Conservation (phyloP, 2,329 filamentous ascomycete genomes). For the Diaporthe destruens region DNA sequence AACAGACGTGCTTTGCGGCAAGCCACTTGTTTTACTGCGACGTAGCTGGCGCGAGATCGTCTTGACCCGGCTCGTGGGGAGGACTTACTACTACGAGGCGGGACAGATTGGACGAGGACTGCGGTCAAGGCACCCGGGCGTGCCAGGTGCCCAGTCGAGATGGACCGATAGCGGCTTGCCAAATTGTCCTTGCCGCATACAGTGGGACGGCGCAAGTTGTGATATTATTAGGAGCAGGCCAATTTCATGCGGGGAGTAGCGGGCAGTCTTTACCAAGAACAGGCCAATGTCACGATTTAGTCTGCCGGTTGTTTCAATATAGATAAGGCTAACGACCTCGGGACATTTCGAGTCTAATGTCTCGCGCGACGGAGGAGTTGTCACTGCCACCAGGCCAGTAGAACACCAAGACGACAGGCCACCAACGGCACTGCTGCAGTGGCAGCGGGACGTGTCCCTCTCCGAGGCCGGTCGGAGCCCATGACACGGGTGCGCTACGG, state of each 20-base stretch:
- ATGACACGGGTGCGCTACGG: slow-evolving; percentile 20
- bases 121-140: background rate
- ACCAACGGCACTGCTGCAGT: background rate
- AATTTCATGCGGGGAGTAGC: slow-evolving; percentile 24
- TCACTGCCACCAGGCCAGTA: background rate
- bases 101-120: slow-evolving; percentile 7
- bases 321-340: background rate
- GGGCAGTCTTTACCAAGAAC: slow-evolving; percentile 11
- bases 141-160: background rate
- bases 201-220: slow-evolving; percentile 3
- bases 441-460: background rate
- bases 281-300: slow-evolving; percentile 17
- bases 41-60: slow-evolving; percentile 23
- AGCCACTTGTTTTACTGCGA: slow-evolving; percentile 34
- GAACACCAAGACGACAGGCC: background rate
- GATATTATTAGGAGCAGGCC: slow-evolving; percentile 12
- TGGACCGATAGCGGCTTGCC: background rate
- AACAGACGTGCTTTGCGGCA: slow-evolving; percentile 32
- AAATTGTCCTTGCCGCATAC: background rate
- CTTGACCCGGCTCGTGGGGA: slow-evolving; percentile 18
- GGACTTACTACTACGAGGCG: background rate
- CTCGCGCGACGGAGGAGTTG: background rate
- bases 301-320: slow-evolving; percentile 17
- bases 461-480: background rate
- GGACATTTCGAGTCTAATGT: background rate